A percentile compares a stretch with the other conserved stretches of the same genome.
Conservation (phyloP, 176 grass and related monocot species). For the Aegilops bicornis region DNA sequence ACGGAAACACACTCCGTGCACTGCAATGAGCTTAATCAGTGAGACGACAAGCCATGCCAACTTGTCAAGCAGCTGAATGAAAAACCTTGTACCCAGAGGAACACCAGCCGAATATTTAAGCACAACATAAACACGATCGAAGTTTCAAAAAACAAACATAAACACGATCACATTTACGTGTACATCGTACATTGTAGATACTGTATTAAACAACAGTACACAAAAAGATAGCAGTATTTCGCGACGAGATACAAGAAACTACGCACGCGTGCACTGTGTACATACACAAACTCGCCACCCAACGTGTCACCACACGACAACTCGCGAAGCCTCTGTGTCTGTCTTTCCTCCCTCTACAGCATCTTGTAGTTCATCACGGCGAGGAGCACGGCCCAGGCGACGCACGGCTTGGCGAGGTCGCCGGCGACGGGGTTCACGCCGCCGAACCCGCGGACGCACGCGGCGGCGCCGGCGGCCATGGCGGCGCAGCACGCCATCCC, state of each 20-base stretch:
- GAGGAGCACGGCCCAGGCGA: slow-evolving; percentile 68
- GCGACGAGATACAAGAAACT: not conserved
- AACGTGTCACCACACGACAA: not conserved
- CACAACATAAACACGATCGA: no score
- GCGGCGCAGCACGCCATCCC: slow-evolving; percentile 41
- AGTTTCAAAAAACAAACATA: no score
- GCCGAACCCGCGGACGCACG: slow-evolving; percentile 47
- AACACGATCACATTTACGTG: no score
- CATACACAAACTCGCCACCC: not conserved
- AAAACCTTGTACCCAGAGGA: no score
- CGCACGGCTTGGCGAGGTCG: slow-evolving; percentile 63
- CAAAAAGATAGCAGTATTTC: not conserved
- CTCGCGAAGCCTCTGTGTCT: not conserved
- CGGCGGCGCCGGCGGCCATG: slow-evolving; percentile 25
- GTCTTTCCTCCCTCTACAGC: not conserved
- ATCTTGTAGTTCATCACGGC: slow-evolving; percentile 69
- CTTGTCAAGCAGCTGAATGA: no score
- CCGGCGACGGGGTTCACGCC: slow-evolving; percentile 55
- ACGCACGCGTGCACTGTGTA: not conserved
- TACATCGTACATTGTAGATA: no score
- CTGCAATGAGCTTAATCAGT: no score
- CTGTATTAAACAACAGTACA: not conserved
- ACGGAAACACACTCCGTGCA: no score
- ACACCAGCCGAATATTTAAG: no score
- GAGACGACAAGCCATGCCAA: no score